Conservation (phyloP, 495 filamentous ascomycete species). For the Tuber brumale region DNA sequence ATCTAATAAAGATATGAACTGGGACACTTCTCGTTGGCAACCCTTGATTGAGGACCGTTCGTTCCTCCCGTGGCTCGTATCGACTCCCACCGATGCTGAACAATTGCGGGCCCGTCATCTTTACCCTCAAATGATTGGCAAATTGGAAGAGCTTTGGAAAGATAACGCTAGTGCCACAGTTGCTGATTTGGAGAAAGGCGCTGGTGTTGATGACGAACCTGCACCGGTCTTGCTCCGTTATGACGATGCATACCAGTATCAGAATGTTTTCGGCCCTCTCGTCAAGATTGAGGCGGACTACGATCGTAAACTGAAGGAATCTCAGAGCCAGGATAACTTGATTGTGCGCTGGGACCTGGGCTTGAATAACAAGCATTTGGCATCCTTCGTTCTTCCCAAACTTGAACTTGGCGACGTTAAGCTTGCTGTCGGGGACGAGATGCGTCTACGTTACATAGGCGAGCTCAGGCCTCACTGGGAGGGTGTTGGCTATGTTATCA, state of each 20-base stretch:
- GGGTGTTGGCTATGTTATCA: conserved; percentile 97
- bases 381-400: conserved; percentile 93
- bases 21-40: conserved; percentile 97
- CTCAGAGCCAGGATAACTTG: conserved; percentile 90
- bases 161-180: conserved; percentile 86
- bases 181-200: conserved; percentile 86
- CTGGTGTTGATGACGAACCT: conserved; percentile 89
- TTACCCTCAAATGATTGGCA: conserved; percentile 90
- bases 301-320: conserved; percentile 96
- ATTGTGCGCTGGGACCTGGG: conserved; percentile 94
- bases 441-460: conserved; percentile 93
- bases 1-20: conserved; percentile 99
- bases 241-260: conserved; percentile 96
- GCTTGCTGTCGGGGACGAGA: conserved; percentile 94
- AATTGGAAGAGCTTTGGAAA: conserved; percentile 98
- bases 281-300: conserved; percentile 99
- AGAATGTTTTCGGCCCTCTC: conserved; percentile 95
- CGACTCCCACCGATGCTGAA: conserved; percentile 82
- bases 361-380: conserved; percentile 95
- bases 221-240: conserved; percentile 89
- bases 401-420: conserved; percentile 98
- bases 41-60: conserved; percentile 95
- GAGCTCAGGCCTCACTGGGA: conserved; percentile 94
- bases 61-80: conserved; percentile 90
- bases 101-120: conserved; percentile 92